phyloP scores from a whole-genome alignment of 441 rosid species.

The Eruca vesicaria region DNA sequence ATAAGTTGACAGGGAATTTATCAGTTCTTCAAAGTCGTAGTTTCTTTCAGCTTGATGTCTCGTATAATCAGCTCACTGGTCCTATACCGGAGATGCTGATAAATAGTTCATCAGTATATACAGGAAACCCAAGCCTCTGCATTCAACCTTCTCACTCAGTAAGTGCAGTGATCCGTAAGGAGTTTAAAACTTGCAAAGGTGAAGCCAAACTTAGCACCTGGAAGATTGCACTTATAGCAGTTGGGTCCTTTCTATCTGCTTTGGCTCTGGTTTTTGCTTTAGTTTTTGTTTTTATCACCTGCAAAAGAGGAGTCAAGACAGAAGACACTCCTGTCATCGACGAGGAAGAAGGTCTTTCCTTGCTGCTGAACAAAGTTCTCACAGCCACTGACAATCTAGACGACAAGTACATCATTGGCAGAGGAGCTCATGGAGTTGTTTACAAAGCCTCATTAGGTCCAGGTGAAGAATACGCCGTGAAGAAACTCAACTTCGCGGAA shows the following conservation, averaged over 20 bases:
- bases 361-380: constrained; percentile 54
- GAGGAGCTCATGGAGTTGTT: constrained; percentile 80
- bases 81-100: constrained; percentile 51
- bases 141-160: constrained; percentile 36
- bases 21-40: constrained; percentile 39
- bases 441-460: constrained; percentile 57
- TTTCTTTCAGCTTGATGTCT: constrained; percentile 50
- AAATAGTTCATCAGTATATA: constrained; percentile 46
- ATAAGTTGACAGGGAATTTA: constrained; percentile 66
- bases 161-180: constrained; percentile 6
- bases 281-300: constrained; percentile 16
- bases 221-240: constrained; percentile 46
- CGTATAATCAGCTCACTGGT: constrained; percentile 63
- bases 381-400: constrained; percentile 48
- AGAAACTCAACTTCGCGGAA: constrained; percentile 53
- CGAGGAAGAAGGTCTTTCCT: constrained; percentile 47
- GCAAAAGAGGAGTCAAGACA: constrained; percentile 37
- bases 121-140: constrained; percentile 63
- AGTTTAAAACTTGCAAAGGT: constrained; percentile 48
- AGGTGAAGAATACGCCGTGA: constrained; percentile 53
- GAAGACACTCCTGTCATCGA: constrained; percentile 34
- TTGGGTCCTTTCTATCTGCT: constrained; percentile 31
- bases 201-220: constrained; percentile 35
- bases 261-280: constrained; percentile 39
- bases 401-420: constrained; percentile 39